Conservation (phyloP, 2,329 filamentous ascomycete species). For the Ascochyta koolunga region DNA sequence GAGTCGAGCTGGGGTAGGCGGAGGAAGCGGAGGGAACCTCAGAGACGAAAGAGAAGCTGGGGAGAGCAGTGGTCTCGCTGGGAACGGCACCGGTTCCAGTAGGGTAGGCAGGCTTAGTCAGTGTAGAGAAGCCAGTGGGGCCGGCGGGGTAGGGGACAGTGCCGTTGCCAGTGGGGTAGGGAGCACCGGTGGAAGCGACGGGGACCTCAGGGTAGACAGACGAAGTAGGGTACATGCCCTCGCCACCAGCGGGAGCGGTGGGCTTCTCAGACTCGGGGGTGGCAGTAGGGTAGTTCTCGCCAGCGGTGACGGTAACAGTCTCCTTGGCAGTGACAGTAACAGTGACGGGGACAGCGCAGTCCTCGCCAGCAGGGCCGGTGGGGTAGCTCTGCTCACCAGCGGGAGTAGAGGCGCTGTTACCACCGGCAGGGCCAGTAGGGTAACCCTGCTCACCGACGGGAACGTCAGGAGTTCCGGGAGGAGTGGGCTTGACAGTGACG, state of each 20-base stretch:
- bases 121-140: conserved; percentile 42
- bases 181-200: conserved; percentile 22
- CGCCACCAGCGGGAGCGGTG: conserved; percentile 17
- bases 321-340: conserved; percentile 47
- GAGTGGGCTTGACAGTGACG: conserved; percentile 43
- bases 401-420: conserved; percentile 13
- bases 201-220: conserved; percentile 2
- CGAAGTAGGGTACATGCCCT: conserved; percentile 15
- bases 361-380: conserved; percentile 17
- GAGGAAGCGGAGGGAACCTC: conserved; percentile 24
- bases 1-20: conserved; percentile 13
- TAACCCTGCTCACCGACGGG: conserved; percentile 22
- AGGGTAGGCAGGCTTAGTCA: conserved; percentile 33
- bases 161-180: conserved; percentile 38
- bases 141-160: conserved; percentile 33
- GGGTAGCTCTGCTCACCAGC: conserved; percentile 20
- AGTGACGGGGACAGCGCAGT: conserved; percentile 43
- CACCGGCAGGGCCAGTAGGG: conserved; percentile 22
- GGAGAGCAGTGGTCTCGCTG: conserved; percentile 26
- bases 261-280: conserved; percentile 18
- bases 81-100: conserved; percentile 25
- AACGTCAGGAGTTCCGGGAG: conserved; percentile 16
- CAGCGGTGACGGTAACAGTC: conserved; percentile 47
- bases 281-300: conserved; percentile 14
- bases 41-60: conserved; percentile 34